phyloP scores from a whole-genome alignment of 116 monocot genomes.

The Zostera marina region DNA sequence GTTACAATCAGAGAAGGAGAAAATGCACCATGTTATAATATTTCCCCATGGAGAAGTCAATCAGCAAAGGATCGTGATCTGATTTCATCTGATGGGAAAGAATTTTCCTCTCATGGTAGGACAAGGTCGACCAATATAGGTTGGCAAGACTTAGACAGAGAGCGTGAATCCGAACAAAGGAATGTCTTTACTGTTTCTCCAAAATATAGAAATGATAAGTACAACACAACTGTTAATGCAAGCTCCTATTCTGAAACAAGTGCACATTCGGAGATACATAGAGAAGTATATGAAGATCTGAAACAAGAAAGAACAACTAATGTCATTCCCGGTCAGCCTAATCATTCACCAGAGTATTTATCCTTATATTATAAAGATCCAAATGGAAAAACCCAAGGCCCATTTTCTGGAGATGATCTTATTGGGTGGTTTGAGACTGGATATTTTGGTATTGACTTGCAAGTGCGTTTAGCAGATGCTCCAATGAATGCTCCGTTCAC shows the following conservation, averaged over 20 bases:
- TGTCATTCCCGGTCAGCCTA: constrained; percentile 4
- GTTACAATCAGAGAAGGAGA: not conserved
- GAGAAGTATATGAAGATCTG: constrained; percentile 19
- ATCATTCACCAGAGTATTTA: constrained; percentile 59
- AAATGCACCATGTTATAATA: not conserved
- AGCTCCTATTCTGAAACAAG: constrained; percentile 17
- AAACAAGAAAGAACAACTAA: constrained; percentile 13
- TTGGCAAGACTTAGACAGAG: constrained; percentile 15
- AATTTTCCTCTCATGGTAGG: constrained; percentile 13
- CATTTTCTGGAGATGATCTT: constrained; percentile 78
- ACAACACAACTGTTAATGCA: constrained; percentile 9
- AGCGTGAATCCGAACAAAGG: constrained; percentile 18
- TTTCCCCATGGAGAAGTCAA: constrained; percentile 1
- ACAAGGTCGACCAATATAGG: constrained; percentile 17
- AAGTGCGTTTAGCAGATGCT: constrained; percentile 49
- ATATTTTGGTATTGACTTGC: constrained; percentile 97
- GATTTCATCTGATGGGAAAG: constrained; percentile 10
- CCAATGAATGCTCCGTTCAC: constrained; percentile 55
- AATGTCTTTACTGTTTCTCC: constrained; percentile 5
- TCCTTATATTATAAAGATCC: constrained; percentile 82
- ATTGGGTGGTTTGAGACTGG: constrained; percentile 93
- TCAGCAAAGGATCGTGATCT: not conserved
- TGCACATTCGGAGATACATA: constrained; percentile 11
- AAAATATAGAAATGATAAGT: constrained; percentile 15
- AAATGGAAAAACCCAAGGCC: constrained; percentile 86